Evolutionary conservation across 2,329 filamentous ascomycete species (phyloP).

Genomic region (Septoria petroselini): DNA sequence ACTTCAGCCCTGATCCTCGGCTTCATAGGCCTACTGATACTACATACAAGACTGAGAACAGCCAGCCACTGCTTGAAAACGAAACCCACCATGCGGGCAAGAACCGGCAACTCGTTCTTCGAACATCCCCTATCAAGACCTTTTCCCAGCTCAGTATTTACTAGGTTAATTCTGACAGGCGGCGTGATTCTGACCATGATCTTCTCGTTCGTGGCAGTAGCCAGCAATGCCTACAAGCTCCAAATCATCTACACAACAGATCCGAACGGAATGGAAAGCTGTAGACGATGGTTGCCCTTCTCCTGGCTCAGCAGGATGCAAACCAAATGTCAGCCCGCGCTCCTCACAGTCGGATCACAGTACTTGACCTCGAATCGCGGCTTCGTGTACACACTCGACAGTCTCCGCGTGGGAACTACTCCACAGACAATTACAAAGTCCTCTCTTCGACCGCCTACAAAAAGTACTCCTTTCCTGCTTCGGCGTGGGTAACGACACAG

Average conservation of each 20-base stretch:
- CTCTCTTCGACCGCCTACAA: constrained; percentile 11
- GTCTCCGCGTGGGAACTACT: not conserved
- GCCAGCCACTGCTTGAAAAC: no score
- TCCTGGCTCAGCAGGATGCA: constrained; percentile 14
- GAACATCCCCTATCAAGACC: constrained; percentile 12
- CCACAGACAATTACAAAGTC: not conserved
- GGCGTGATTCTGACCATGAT: constrained; percentile 5
- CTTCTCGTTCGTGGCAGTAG: constrained; percentile 16
- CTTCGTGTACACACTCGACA: constrained; percentile 12
- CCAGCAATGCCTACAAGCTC: constrained; percentile 14
- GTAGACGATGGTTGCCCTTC: constrained; percentile 14
- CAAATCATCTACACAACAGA: constrained; percentile 13
- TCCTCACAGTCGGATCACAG: constrained; percentile 7
- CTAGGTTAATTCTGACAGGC: constrained; percentile 4
- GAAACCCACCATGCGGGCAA: no score
- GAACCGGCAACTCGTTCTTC: constrained; percentile 9
- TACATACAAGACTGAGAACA: no score
- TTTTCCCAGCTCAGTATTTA: constrained; percentile 5
- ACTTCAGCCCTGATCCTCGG: no score
- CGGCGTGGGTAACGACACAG: constrained; percentile 3
- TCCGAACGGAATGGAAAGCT: constrained; percentile 9
- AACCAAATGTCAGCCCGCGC: constrained; percentile 11
- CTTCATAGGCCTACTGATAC: no score
- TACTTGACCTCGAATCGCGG: constrained; percentile 13
- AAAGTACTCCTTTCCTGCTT: constrained; percentile 11